Evolutionary conservation across 2,329 filamentous ascomycete species (phyloP).

Genomic region (Colletotrichum orchidophilum): DNA sequence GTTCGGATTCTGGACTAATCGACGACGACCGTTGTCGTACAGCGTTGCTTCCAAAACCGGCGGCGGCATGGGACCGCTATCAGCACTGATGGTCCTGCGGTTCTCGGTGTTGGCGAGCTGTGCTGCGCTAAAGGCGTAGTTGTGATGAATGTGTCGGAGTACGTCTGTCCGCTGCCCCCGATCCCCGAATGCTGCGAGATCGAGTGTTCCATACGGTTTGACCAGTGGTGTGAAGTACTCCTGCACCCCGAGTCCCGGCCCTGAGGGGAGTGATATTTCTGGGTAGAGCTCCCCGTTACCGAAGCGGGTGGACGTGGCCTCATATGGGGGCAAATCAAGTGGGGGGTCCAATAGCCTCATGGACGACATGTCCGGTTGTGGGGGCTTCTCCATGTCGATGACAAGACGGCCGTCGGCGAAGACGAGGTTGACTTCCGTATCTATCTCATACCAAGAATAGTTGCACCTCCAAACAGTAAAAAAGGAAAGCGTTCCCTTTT

Average conservation of each 20-base stretch:
- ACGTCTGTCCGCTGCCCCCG: not conserved
- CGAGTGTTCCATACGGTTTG: not conserved
- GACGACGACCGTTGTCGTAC: not conserved
- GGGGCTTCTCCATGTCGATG: conserved; percentile 13
- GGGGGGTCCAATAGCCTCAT: not conserved
- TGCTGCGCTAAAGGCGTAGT: not conserved
- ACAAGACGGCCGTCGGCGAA: not conserved
- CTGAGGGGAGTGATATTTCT: not conserved
- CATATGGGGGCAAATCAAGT: not conserved
- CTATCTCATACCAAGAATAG: conserved; percentile 5
- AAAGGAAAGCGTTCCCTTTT: not conserved
- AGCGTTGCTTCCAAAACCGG: not conserved
- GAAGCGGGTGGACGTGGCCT: no score
- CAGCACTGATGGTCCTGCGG: not conserved
- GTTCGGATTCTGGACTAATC: conserved; percentile 2
- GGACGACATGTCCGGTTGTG: not conserved
- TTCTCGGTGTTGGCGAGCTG: conserved; percentile 8
- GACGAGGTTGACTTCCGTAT: conserved; percentile 7
- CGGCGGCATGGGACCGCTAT: not conserved
- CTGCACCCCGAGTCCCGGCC: not conserved
- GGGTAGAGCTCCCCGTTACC: not conserved
- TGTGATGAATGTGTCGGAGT: not conserved
- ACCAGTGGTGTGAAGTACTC: not conserved
- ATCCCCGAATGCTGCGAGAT: not conserved
- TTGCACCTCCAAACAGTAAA: conserved; percentile 11